phyloP scores from a whole-genome alignment of 208 protist genomes.

The Naegleria fowleri region DNA sequence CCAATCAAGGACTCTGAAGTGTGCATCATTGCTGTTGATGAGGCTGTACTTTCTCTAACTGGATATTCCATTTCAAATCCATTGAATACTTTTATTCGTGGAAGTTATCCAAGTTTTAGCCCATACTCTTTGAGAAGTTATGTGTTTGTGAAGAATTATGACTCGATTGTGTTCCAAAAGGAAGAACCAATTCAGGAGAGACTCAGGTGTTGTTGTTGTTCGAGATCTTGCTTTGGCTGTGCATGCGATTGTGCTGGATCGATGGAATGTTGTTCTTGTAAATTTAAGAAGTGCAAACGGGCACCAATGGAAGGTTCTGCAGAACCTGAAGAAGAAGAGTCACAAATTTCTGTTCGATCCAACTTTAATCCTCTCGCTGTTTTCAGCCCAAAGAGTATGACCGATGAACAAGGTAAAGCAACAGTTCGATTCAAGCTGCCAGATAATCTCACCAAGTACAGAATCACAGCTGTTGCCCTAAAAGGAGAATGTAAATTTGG shows the following conservation, averaged over 20 bases:
- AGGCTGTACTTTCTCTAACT: not conserved
- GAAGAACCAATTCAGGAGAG: not conserved
- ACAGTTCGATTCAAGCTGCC: slow-evolving; percentile 17
- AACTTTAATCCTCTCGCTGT: slow-evolving; percentile 24
- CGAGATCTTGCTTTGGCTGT: too few relatives aligned
- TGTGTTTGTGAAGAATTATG: not conserved
- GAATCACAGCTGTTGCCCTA: not conserved
- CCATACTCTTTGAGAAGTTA: not conserved
- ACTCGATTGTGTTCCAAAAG: not conserved
- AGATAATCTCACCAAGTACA: slow-evolving; percentile 35
- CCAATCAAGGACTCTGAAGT: not conserved
- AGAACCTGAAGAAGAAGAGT: too few relatives aligned
- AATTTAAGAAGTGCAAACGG: too few relatives aligned
- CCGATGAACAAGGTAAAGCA: not conserved
- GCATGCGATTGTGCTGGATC: not conserved
- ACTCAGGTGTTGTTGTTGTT: too few relatives aligned
- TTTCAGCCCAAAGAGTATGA: not conserved
- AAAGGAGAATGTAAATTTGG: not conserved
- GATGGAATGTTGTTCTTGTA: not conserved
- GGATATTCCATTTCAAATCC: not conserved
- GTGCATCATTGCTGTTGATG: not conserved
- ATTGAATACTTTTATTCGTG: not conserved
- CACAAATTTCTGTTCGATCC: not conserved
- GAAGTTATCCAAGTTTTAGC: too few relatives aligned
- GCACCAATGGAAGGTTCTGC: too few relatives aligned